Evolutionary conservation across 2,329 filamentous ascomycete species (phyloP).

Genomic region (Eutypella sp.): DNA sequence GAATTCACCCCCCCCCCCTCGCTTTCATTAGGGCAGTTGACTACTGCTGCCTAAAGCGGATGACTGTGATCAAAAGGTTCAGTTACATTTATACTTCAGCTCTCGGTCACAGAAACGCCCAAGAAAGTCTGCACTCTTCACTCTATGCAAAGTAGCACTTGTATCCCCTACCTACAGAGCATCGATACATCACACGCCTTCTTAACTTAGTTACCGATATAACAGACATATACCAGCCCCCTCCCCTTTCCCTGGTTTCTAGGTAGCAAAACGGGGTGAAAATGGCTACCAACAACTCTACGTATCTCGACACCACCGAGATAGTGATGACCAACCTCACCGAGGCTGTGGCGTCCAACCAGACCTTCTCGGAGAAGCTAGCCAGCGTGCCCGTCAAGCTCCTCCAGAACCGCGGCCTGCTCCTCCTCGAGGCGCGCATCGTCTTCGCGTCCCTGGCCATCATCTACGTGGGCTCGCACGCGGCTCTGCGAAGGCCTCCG

Average conservation of each 20-base stretch:
- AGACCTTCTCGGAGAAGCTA: conserved; percentile 24
- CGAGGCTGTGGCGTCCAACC: conserved; percentile 9
- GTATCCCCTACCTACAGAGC: no score
- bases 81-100: no score
- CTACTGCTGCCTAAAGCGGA: no score
- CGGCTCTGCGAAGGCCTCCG: conserved; percentile 75
- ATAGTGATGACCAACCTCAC: conserved; percentile 18
- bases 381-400: conserved; percentile 23
- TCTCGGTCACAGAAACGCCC: no score
- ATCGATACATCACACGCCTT: background rate
- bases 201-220: background rate
- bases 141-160: no score
- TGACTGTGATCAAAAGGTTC: no score
- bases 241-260: no score
- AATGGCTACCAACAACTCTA: conserved; percentile 22
- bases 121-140: no score
- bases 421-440: conserved; percentile 44
- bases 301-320: conserved; percentile 14
- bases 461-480: conserved; percentile 80
- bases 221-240: no score
- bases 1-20: no score
- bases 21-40: no score
- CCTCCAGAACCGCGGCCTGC: conserved; percentile 31
- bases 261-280: conserved; percentile 1
- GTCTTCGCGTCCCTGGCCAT: conserved; percentile 68